These are phyloP conservation scores for Mortierella sp. DNA, from an alignment of 371 early-diverging fungal genomes.

Conservation along the genomic window DNA sequence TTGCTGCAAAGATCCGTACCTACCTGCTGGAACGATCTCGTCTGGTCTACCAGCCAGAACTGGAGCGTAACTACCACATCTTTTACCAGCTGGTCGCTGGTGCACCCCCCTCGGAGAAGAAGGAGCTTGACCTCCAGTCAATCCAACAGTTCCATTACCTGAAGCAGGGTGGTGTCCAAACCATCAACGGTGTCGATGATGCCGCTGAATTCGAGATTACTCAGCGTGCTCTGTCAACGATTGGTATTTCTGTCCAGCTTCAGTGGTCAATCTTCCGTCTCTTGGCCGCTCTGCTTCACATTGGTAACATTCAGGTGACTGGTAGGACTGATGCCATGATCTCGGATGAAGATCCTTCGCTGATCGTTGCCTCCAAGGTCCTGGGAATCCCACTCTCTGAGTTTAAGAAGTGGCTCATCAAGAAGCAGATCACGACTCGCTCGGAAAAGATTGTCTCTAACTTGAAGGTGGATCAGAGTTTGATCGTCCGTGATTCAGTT, in stretches of 20 bases:
- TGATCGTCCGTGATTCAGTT: conserved; percentile 89
- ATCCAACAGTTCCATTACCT: conserved; percentile 89
- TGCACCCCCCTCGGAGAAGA: conserved; percentile 82
- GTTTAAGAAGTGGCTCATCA: conserved; percentile 90
- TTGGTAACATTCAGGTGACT: conserved; percentile 92
- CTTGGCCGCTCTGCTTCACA: conserved; percentile 90
- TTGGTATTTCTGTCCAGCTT: conserved; percentile 85
- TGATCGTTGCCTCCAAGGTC: conserved; percentile 71
- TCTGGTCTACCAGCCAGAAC: conserved; percentile 91
- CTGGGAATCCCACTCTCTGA: conserved; percentile 79
- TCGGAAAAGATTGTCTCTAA: conserved; percentile 87
- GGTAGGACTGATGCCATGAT: conserved; percentile 77
- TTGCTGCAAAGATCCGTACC: conserved; percentile 96
- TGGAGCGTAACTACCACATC: conserved; percentile 99
- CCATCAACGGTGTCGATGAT: conserved; percentile 91
- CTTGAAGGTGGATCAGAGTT: conserved; percentile 79
- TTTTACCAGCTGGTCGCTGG: conserved; percentile 98
- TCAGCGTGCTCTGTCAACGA: conserved; percentile 82
- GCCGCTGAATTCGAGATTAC: conserved; percentile 90
- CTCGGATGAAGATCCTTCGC: conserved; percentile 76
- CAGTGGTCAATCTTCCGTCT: conserved; percentile 93
- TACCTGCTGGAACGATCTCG: conserved; percentile 99
- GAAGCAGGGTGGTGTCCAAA: conserved; percentile 85
- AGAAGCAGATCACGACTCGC: conserved; percentile 88
- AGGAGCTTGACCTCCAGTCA: conserved; percentile 77